Evolutionary conservation across 345 rosid species (phyloP).

Genomic region (Pugionium cornutum): DNA sequence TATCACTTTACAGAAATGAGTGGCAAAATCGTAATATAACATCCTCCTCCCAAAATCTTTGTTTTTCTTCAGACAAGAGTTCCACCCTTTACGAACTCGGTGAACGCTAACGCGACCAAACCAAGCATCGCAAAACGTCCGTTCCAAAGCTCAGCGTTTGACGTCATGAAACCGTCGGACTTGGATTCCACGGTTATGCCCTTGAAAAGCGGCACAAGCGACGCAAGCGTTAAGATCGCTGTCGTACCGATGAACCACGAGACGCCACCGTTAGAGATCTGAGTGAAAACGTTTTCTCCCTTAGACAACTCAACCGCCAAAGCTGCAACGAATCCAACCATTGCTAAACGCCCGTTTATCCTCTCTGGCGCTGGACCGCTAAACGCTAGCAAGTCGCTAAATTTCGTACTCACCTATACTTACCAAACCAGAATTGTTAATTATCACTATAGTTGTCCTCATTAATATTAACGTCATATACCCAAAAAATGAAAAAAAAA

Average conservation of each 20-base stretch:
- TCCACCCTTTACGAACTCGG: constrained; percentile 73
- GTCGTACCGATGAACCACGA: constrained; percentile 62
- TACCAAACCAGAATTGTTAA: not conserved
- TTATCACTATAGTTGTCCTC: no score
- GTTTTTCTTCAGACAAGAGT: constrained; percentile 41
- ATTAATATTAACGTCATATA: not conserved
- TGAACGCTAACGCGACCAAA: constrained; percentile 68
- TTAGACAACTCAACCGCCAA: constrained; percentile 62
- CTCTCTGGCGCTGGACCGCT: constrained; percentile 92
- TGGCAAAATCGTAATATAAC: constrained; percentile 18
- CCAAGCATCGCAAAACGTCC: constrained; percentile 89
- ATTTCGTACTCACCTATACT: constrained; percentile 55
- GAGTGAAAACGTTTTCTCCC: constrained; percentile 66
- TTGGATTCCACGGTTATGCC: constrained; percentile 61
- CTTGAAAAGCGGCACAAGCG: constrained; percentile 57
- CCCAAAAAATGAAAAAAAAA: no score
- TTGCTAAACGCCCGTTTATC: constrained; percentile 80
- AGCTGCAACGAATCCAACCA: constrained; percentile 81
- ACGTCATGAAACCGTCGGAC: constrained; percentile 65
- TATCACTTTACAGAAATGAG: constrained; percentile 11
- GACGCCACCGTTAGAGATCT: constrained; percentile 60
- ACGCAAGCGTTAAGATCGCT: constrained; percentile 59
- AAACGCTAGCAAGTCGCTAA: constrained; percentile 65
- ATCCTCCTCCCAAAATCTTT: not conserved
- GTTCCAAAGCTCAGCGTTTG: constrained; percentile 82